Evolutionary conservation across 208 protist genomes (phyloP), one percentile per base, ranked within the genome.

Genomic region (Acanthamoeba triangularis): DNA sequence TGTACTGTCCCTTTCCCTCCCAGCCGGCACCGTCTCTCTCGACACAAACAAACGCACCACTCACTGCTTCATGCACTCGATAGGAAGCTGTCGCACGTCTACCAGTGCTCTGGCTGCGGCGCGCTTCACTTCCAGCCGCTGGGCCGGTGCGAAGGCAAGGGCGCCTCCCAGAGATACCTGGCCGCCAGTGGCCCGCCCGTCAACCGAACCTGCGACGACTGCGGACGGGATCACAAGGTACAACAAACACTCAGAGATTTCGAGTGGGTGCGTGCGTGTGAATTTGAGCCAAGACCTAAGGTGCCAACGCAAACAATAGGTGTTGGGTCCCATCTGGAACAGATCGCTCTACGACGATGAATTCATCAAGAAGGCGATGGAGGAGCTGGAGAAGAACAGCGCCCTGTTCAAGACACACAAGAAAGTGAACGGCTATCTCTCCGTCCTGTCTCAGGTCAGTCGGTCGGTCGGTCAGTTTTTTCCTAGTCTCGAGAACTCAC

Each of bases 91-190:
- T 97, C 97, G 20, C 98, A 99, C 90, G 97, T 99, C 93, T 98
- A 98, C 92, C 98, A 99, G 97, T 99, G 99, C 98, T 98, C 96
- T 18, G 97, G 98, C 37, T 99, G 99, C 97, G 97, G 98, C 23
- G 97, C 98, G 5, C 99, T 99, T 93, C 98, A 98, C 97, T 95
- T 99, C 41, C 98, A 98, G 37, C 99, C 98, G 6, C 96, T 99
- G 88, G 98, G 98, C n/a, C 96, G 94, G 28, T 47, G 56, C 10
- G 5, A 44, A 52, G 16, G 78, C 74, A 65, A 65, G 49, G 85
- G 96, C 61, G 76, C 69, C 76, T 56, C 67, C 35, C 20, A 93
- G 35, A 6, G 54, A n/a, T 88, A 37, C 63, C 67, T 61, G 80
- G 35, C 63, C 20, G 61, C 49, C 69, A n/a, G 49, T n/a, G 61